Evolutionary conservation across 306 rosid species (phyloP).

Genomic region (Vigna reflexopilosa): DNA sequence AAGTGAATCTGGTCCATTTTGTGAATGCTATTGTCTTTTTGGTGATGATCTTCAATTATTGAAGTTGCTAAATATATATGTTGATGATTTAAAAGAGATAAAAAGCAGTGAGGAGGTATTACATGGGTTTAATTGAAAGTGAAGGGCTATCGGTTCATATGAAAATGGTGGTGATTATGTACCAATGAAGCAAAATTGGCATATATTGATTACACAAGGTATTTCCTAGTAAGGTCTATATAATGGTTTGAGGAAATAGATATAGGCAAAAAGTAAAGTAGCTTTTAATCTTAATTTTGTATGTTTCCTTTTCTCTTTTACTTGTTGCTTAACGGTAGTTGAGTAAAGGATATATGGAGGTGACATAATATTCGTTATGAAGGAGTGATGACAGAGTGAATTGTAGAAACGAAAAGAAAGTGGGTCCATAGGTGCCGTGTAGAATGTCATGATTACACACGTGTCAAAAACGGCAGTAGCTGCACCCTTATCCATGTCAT

Average conservation of each 20-base stretch:
- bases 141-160: conserved; percentile 37
- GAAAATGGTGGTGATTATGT: conserved; percentile 28
- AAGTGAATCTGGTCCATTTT: conserved; percentile 38
- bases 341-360: conserved; percentile 39
- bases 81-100: conserved; percentile 22
- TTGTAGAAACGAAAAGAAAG: conserved; percentile 50
- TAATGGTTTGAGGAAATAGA: not conserved
- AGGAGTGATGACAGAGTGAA: not conserved
- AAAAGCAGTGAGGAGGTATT: conserved; percentile 1
- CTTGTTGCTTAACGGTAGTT: conserved; percentile 39
- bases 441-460: conserved; percentile 60
- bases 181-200: not conserved
- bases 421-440: conserved; percentile 46
- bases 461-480: conserved; percentile 50
- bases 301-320: conserved; percentile 12
- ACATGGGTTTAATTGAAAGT: conserved; percentile 42
- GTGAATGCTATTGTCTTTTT: conserved; percentile 7
- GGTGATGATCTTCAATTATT: conserved; percentile 42
- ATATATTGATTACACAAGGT: no score
- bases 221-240: no score
- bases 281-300: conserved; percentile 35
- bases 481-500: conserved; percentile 48
- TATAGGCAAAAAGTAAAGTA: conserved; percentile 33
- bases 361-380: conserved; percentile 53
- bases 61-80: conserved; percentile 33